phyloP scores from a whole-genome alignment of 2,329 filamentous ascomycete species.

The Alternaria alternata region DNA sequence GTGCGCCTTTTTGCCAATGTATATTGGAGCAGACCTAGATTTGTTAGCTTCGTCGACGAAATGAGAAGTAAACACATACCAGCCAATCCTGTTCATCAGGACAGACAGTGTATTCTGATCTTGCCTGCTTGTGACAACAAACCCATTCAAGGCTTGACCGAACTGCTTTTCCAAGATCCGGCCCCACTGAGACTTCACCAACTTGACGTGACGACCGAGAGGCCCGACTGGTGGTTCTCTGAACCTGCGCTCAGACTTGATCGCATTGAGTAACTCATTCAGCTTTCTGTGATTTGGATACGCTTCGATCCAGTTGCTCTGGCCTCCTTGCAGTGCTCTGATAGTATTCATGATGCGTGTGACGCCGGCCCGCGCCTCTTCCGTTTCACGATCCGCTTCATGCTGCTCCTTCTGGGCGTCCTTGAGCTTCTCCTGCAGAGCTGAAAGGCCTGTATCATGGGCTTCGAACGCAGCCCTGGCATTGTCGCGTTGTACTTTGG shows the following conservation, averaged over 20 bases:
- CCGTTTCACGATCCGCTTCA: conserved; percentile 32
- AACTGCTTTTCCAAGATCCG: conserved; percentile 80
- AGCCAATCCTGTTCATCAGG: conserved; percentile 63
- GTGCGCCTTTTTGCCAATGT: conserved; percentile 67
- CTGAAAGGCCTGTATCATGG: conserved; percentile 49
- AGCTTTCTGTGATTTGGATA: conserved; percentile 68
- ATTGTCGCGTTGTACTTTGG: conserved; percentile 60
- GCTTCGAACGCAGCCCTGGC: conserved; percentile 55
- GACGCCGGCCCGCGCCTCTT: conserved; percentile 59
- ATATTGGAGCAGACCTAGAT: conserved; percentile 61
- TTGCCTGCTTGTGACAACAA: conserved; percentile 79
- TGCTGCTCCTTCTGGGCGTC: conserved; percentile 37
- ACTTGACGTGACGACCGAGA: conserved; percentile 77
- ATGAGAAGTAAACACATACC: neutral
- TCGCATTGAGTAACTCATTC: conserved; percentile 69
- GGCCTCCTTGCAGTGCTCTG: conserved; percentile 61
- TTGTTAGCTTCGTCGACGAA: conserved; percentile 9
- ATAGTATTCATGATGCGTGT: conserved; percentile 61
- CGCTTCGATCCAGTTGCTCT: conserved; percentile 67
- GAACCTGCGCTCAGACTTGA: conserved; percentile 75
- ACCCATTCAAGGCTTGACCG: conserved; percentile 74
- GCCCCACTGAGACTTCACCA: conserved; percentile 84
- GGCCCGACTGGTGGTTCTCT: conserved; percentile 80
- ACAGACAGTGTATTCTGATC: conserved; percentile 75
- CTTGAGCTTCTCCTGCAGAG: conserved; percentile 48